Base-by-base conservation (phyloP, 2,329 filamentous ascomycete genomes). In the Exophiala dermatitidis region DNA sequence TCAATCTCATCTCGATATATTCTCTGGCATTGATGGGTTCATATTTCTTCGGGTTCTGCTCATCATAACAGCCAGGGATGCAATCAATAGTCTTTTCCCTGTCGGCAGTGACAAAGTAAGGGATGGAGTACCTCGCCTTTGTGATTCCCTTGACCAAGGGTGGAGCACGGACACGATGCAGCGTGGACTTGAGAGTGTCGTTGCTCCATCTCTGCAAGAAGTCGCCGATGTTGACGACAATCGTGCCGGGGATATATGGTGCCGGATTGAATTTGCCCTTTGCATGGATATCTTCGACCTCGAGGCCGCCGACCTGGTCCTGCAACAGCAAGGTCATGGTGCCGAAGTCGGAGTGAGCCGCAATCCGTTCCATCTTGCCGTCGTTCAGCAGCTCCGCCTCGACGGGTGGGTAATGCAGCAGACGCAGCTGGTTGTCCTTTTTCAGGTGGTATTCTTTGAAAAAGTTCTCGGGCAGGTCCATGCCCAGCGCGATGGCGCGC, bases 211-310 rank as follows among this genome's bases (percentile, higher is more conserved):
- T 68, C 70, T 77, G 74, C 66, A 78, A 67, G 50, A 76, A 77
- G 57, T 79, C 76, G 2, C 74, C 76, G 58, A 78, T 77, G 53
- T 78, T 78, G 32, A 79, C 73, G 1, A 78, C 74, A 2, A 78
- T 61, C 0, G 55, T 54, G 48, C 83, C 84, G 32, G 82, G 76
- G 53, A 95, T 90, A 0, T 89, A 90, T 4, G 81, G 88, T 1
- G 88, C 90, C 64, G 95, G 81, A 36, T 95, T 82, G 63, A 90
- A 95, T 0, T 77, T 80, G 1, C 87, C 88, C 38, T 80, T 84
- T 0, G 88, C 88, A 34, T 85, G 85, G 67, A 71, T 85, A 0
- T 82, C 79, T 0, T 82, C 58, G 38, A 77, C 73, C 62, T 77
- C 74, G 3, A 77, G 65, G 0, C 73, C 75, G 26, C 72, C 72